Percentiles rank a stretch among this genome's conserved stretches.
These are phyloP conservation scores for Trichosporon asahii DNA, from an alignment of 1,284 basidiomycete species.

Conservation along the genomic window DNA sequence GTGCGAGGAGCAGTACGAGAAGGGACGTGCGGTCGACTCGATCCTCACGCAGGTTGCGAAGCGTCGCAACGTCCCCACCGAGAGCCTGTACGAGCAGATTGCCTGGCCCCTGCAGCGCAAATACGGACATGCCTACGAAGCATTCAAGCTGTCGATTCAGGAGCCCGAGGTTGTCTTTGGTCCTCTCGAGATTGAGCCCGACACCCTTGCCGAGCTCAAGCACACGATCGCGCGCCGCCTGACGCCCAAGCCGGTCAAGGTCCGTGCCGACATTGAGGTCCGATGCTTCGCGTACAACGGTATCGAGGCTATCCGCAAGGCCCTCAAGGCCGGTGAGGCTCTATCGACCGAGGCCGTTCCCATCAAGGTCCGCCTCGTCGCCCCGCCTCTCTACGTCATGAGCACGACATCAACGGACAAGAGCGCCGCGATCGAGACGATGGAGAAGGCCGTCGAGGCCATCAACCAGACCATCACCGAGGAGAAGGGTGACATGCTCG, in stretches of 20 bases:
- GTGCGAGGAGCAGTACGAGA: slow-evolving; percentile 98
- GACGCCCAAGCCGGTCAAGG: slow-evolving; percentile 97
- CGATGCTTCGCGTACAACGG: slow-evolving; percentile 96
- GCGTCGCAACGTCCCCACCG: slow-evolving; percentile 60
- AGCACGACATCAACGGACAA: slow-evolving; percentile 97
- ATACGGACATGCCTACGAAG: slow-evolving; percentile 95
- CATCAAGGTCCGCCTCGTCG: slow-evolving; percentile 95
- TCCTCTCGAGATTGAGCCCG: slow-evolving; percentile 60
- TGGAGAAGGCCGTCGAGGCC: slow-evolving; percentile 88
- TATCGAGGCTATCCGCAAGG: slow-evolving; percentile 96
- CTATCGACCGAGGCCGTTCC: slow-evolving; percentile 86
- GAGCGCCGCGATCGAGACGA: slow-evolving; percentile 83
- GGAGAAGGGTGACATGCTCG: slow-evolving; percentile 76
- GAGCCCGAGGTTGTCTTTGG: slow-evolving; percentile 84
- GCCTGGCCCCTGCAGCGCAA: slow-evolving; percentile 90
- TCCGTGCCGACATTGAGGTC: slow-evolving; percentile 95
- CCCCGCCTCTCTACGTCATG: slow-evolving; percentile 92
- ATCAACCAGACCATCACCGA: slow-evolving; percentile 81
- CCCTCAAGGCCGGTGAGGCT: slow-evolving; percentile 79
- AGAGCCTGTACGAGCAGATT: slow-evolving; percentile 79
- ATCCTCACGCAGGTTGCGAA: slow-evolving; percentile 93
- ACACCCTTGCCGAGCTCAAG: slow-evolving; percentile 66
- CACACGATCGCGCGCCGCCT: slow-evolving; percentile 89
- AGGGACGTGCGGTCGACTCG: slow-evolving; percentile 90
- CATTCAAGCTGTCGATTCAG: slow-evolving; percentile 88